A percentile compares a stretch with the other conserved stretches of the same genome.
These are phyloP conservation scores for Decorospora gaudefroyi DNA, from an alignment of 2,329 filamentous ascomycete genomes.

Conservation along the genomic window DNA sequence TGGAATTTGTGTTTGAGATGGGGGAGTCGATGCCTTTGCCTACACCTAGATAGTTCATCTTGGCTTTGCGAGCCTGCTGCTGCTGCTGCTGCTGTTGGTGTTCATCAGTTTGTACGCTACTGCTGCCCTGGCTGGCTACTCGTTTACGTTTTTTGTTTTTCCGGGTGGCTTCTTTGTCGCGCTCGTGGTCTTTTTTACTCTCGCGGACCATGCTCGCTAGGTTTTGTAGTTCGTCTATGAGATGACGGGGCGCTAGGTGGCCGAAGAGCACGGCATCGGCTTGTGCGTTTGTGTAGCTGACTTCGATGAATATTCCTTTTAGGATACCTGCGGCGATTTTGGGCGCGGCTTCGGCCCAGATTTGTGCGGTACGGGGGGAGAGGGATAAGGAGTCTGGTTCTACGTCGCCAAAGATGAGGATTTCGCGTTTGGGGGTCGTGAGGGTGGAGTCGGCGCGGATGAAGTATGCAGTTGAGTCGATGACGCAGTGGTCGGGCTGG, in stretches of 20 bases:
- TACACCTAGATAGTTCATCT: constrained; percentile 15
- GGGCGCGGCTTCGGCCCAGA: constrained; percentile 88
- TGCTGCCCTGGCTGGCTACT: constrained; percentile 40
- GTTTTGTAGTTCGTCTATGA: constrained; percentile 75
- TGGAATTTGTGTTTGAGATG: constrained; percentile 10
- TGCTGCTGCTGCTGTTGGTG: no score
- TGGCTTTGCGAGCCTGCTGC: no score
- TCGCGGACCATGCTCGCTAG: constrained; percentile 73
- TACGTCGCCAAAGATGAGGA: constrained; percentile 93
- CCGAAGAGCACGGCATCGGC: constrained; percentile 80
- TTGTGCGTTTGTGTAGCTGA: constrained; percentile 84
- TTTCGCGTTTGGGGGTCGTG: constrained; percentile 58
- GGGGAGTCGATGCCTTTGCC: constrained; percentile 22
- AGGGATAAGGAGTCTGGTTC: constrained; percentile 87
- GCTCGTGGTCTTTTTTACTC: constrained; percentile 46
- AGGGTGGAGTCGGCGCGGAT: constrained; percentile 68
- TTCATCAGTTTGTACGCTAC: constrained; percentile 40
- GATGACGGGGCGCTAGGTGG: constrained; percentile 80
- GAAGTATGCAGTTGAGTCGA: constrained; percentile 92
- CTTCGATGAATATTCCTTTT: constrained; percentile 89
- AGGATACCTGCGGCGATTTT: constrained; percentile 76
- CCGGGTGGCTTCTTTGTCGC: constrained; percentile 37
- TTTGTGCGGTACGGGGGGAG: constrained; percentile 74
- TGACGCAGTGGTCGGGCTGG: constrained; percentile 62
- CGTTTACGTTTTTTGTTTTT: constrained; percentile 68